Conservation (phyloP, 768 basidiomycete species). For the Leccinellum rugosiceps region DNA sequence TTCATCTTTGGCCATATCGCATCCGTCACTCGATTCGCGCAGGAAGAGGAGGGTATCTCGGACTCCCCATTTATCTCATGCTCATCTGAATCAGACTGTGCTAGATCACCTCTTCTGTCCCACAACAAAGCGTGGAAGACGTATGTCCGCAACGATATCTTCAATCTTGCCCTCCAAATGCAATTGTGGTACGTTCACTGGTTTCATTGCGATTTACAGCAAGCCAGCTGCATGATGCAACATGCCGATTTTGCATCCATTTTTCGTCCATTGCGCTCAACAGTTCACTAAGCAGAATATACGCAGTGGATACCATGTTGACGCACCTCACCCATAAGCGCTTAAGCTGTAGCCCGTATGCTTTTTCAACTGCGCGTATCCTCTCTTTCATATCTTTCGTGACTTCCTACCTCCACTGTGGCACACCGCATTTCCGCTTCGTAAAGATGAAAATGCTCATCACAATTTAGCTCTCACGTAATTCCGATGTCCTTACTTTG, state of each 20-base stretch:
- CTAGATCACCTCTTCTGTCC: neutral
- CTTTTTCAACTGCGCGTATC: conserved; percentile 79
- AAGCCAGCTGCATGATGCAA: conserved; percentile 75
- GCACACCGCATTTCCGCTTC: conserved; percentile 87
- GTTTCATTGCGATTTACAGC: conserved; percentile 37
- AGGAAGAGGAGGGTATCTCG: conserved; percentile 33
- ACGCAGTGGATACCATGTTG: neutral
- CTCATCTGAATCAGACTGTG: conserved; percentile 11
- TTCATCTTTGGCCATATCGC: conserved; percentile 21
- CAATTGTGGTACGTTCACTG: conserved; percentile 13
- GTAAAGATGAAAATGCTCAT: conserved; percentile 53
- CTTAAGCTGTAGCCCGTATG: conserved; percentile 66
- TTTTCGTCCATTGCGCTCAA: conserved; percentile 78
- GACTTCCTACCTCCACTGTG: conserved; percentile 86
- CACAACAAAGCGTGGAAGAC: conserved; percentile 1
- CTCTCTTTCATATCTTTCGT: conserved; percentile 89
- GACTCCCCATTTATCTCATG: conserved; percentile 18
- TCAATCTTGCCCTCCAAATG: conserved; percentile 33
- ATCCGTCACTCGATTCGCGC: neutral
- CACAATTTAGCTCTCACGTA: neutral
- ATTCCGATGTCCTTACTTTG: conserved; percentile 47
- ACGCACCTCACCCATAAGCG: conserved; percentile 78
- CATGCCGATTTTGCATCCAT: conserved; percentile 93
- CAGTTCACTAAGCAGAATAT: conserved; percentile 14
- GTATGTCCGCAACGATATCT: conserved; percentile 20